A percentile compares a stretch with the other conserved stretches of the same genome.
Evolutionary conservation across 441 rosid species (phyloP).

Genomic region (Flueggea neowawraea): DNA sequence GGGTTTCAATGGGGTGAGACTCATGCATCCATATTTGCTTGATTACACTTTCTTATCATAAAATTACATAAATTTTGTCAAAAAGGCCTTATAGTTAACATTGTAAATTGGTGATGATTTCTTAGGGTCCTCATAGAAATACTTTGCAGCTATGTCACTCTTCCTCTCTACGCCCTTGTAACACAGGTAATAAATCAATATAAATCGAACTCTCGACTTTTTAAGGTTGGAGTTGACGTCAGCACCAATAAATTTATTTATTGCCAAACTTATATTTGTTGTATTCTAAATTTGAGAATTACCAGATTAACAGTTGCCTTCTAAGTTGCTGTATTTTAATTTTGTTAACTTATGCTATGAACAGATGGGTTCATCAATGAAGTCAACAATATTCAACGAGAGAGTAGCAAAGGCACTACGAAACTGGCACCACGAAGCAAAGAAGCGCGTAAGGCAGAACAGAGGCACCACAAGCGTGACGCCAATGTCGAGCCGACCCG

Average conservation of each 20-base stretch:
- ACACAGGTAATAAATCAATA: conserved; percentile 45
- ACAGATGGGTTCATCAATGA: conserved; percentile 93
- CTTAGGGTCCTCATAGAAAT: conserved; percentile 67
- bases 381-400: conserved; percentile 77
- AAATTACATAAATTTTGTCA: neutral
- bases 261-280: too few species aligned
- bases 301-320: too few species aligned
- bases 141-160: conserved; percentile 81
- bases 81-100: neutral
- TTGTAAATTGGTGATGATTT: conserved; percentile 4
- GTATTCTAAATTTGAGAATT: too few species aligned
- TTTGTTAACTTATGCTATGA: neutral
- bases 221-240: neutral
- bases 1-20: conserved; percentile 75
- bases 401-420: conserved; percentile 66
- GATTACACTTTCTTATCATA: neutral
- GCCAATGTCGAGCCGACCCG: conserved; percentile 63
- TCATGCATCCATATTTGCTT: neutral
- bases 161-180: conserved; percentile 87
- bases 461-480: conserved; percentile 39
- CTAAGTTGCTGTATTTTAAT: too few species aligned
- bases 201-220: too few species aligned
- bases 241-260: neutral
- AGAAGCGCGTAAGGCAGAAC: conserved; percentile 50
- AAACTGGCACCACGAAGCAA: conserved; percentile 75